Evolutionary conservation across 495 filamentous ascomycete genomes (phyloP).

Genomic region (Penicillium lagena): DNA sequence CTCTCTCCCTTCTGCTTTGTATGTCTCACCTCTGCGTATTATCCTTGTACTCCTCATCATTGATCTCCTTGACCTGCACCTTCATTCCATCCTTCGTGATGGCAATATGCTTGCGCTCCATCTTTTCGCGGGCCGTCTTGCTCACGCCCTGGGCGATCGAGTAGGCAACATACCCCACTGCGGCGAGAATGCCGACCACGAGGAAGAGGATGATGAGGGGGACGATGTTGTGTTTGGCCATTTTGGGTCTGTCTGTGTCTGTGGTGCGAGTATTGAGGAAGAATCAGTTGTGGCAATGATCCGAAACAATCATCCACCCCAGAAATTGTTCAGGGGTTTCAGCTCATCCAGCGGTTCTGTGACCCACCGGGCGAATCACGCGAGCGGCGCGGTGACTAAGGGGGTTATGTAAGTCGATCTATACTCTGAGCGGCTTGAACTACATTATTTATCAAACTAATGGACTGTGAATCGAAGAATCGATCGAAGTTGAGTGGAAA

Average conservation of each 20-base stretch:
- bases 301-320: no score
- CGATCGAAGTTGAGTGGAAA: not conserved
- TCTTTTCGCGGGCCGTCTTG: constrained; percentile 59
- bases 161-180: constrained; percentile 70
- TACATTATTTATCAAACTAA: no score
- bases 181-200: constrained; percentile 53
- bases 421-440: no score
- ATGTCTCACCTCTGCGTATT: constrained; percentile 60
- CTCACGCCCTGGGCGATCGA: constrained; percentile 62
- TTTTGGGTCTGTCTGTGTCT: constrained; percentile 1
- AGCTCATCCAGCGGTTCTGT: no score
- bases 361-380: no score
- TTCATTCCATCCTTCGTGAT: constrained; percentile 81
- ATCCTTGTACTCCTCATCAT: constrained; percentile 75
- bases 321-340: no score
- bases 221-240: constrained; percentile 48
- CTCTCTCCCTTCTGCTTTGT: not conserved
- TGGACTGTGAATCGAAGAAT: no score
- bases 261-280: not conserved
- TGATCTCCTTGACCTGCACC: constrained; percentile 70
- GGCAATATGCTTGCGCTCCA: constrained; percentile 75
- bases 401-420: no score
- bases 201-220: constrained; percentile 70
- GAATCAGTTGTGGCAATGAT: no score
- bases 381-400: no score